These are phyloP conservation scores for Populus simonii DNA, from an alignment of 345 rosid species.

Conservation along the genomic window DNA sequence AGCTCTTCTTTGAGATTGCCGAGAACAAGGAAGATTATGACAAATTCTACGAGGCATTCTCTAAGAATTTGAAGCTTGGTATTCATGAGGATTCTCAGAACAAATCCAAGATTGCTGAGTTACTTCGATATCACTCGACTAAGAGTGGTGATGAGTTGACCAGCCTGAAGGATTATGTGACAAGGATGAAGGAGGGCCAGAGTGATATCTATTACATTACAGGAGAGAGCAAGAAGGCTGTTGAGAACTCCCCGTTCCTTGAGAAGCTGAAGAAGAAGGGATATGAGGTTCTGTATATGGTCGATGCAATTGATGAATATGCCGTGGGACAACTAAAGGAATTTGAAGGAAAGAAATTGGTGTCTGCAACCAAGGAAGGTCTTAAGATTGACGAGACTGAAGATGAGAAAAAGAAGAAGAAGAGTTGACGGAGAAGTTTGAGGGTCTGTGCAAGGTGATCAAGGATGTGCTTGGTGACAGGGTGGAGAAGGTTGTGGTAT, in stretches of 20 bases:
- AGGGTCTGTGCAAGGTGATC: slow-evolving; percentile 19
- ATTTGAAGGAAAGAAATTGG: slow-evolving; percentile 18
- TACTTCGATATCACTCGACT: slow-evolving; percentile 20
- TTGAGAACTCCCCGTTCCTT: slow-evolving; percentile 26
- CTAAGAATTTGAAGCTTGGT: slow-evolving; percentile 17
- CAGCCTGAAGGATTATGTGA: slow-evolving; percentile 28
- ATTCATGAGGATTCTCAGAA: slow-evolving; percentile 16
- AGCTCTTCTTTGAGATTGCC: slow-evolving; percentile 23
- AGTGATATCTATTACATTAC: slow-evolving; percentile 25
- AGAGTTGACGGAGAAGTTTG: slow-evolving; percentile 14
- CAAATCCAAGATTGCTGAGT: slow-evolving; percentile 16
- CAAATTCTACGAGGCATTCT: slow-evolving; percentile 21
- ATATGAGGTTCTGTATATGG: slow-evolving; percentile 17
- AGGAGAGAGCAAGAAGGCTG: slow-evolving; percentile 26
- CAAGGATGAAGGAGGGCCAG: slow-evolving; percentile 29
- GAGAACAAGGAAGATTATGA: slow-evolving; percentile 28
- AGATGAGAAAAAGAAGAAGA: slow-evolving; percentile 15
- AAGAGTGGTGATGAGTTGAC: slow-evolving; percentile 29
- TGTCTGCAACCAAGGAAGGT: slow-evolving; percentile 24
- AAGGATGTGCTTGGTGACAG: slow-evolving; percentile 22
- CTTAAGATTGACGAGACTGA: slow-evolving; percentile 19
- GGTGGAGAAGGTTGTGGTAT: slow-evolving; percentile 21
- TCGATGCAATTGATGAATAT: slow-evolving; percentile 21
- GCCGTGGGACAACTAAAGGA: slow-evolving; percentile 17
- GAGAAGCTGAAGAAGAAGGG: slow-evolving; percentile 23